Percentiles rank a stretch among this genome's conserved stretches.
Conservation (phyloP, 2,329 filamentous ascomycete species). For the Ophiocordyceps sinensis region DNA sequence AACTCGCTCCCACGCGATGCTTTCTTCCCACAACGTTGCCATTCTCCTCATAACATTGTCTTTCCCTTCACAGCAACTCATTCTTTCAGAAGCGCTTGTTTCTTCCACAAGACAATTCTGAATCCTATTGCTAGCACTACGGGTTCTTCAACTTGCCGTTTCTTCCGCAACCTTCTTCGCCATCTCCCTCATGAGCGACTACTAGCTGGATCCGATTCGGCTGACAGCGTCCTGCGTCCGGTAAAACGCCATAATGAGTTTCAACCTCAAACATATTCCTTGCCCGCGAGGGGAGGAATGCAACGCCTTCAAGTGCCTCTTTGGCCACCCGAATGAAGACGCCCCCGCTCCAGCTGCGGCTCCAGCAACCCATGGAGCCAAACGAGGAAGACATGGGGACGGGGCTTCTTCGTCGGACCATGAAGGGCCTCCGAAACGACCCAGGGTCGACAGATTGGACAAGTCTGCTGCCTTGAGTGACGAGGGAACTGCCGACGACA, state of each 20-base stretch:
- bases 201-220: background rate
- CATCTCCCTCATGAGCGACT: background rate
- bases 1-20: too few relatives aligned
- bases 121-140: too few relatives aligned
- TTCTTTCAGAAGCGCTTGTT: too few relatives aligned
- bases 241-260: slow-evolving; percentile 15
- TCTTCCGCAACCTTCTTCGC: too few relatives aligned
- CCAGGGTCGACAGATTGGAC: slow-evolving; percentile 9
- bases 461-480: background rate
- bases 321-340: slow-evolving; percentile 27
- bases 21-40: too few relatives aligned
- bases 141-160: too few relatives aligned
- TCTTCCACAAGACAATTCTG: too few relatives aligned
- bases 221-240: background rate
- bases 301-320: slow-evolving; percentile 35
- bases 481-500: background rate
- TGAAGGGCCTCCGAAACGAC: slow-evolving; percentile 16
- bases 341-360: slow-evolving; percentile 1
- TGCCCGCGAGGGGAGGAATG: slow-evolving; percentile 34
- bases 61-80: too few relatives aligned
- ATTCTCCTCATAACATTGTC: too few relatives aligned
- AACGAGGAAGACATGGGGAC: background rate
- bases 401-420: slow-evolving; percentile 3
- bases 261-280: slow-evolving; percentile 32
- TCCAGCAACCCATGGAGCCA: background rate